phyloP scores from a whole-genome alignment of 345 rosid species.

The Eucalyptus marginata region DNA sequence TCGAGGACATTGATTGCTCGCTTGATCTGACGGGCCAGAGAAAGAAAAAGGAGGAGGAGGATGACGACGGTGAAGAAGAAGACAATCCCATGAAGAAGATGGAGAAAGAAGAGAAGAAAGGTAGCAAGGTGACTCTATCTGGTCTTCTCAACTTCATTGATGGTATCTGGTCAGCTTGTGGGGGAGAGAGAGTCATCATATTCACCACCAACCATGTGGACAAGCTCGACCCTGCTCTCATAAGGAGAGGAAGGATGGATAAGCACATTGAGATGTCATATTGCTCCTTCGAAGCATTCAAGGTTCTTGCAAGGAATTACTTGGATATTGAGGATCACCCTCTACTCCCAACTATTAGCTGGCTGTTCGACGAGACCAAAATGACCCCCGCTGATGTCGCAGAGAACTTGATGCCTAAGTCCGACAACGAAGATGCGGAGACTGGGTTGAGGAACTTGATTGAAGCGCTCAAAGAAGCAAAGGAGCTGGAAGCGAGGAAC shows the following conservation, averaged over 20 bases:
- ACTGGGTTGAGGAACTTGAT: too few relatives aligned
- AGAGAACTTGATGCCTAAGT: too few relatives aligned
- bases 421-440: too few relatives aligned
- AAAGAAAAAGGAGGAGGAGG: background rate
- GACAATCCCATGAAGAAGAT: background rate
- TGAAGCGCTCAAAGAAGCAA: too few relatives aligned
- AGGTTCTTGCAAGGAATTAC: background rate
- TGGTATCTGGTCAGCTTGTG: constrained; percentile 13
- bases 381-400: background rate
- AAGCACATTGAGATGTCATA: constrained; percentile 7
- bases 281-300: background rate
- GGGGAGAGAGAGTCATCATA: constrained; percentile 1
- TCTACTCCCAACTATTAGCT: background rate
- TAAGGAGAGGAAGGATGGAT: constrained; percentile 14
- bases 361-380: background rate
- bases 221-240: constrained; percentile 8
- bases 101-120: background rate
- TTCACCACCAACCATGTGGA: constrained; percentile 9
- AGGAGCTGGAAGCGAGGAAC: too few relatives aligned
- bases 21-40: constrained; percentile 7
- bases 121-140: constrained; percentile 6
- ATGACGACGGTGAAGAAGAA: background rate
- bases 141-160: constrained; percentile 9
- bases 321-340: background rate
- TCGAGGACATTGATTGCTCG: constrained; percentile 14